Conservation (phyloP, 228 moss, liverwort and hornwort species). For the Sphagnum magellanicum region DNA sequence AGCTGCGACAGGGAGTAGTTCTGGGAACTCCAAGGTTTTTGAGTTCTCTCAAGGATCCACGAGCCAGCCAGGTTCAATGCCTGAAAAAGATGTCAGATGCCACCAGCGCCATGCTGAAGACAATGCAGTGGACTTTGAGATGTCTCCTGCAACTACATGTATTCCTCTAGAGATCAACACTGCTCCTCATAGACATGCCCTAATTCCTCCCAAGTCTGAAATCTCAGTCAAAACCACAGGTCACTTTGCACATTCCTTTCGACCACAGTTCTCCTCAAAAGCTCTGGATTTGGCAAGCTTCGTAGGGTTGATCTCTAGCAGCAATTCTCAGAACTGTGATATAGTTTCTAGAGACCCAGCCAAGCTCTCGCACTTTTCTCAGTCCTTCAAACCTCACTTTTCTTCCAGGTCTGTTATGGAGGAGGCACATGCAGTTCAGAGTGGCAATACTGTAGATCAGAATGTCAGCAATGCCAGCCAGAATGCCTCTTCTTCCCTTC, state of each 20-base stretch:
- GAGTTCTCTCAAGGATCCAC: neutral
- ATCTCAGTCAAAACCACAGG: slow-evolving; percentile 1
- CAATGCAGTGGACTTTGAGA: neutral
- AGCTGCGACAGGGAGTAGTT: slow-evolving; percentile 1
- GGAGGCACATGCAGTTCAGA: neutral
- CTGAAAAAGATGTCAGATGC: too few relatives aligned
- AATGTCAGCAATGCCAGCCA: too few relatives aligned
- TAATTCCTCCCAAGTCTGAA: neutral
- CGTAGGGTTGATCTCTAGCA: too few relatives aligned
- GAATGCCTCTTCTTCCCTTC: neutral
- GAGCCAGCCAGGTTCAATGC: too few relatives aligned
- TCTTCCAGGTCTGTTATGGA: slow-evolving; percentile 9
- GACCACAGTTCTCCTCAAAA: neutral
- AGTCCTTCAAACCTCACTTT: slow-evolving; percentile 27
- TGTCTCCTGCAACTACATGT: slow-evolving; percentile 37
- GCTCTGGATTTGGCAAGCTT: too few relatives aligned
- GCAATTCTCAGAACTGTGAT: too few relatives aligned
- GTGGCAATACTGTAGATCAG: too few relatives aligned
- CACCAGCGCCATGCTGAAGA: too few relatives aligned
- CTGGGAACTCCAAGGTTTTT: neutral
- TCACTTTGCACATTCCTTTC: neutral
- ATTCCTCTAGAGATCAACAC: slow-evolving; percentile 40
- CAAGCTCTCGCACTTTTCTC: slow-evolving; percentile 18
- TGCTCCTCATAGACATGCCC: slow-evolving; percentile 8
- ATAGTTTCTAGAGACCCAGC: too few relatives aligned